A percentile compares a stretch with the other conserved stretches of the same genome.
Evolutionary conservation across 805 yeast species (phyloP).

Genomic region (Wickerhamiella alocasiicola): DNA sequence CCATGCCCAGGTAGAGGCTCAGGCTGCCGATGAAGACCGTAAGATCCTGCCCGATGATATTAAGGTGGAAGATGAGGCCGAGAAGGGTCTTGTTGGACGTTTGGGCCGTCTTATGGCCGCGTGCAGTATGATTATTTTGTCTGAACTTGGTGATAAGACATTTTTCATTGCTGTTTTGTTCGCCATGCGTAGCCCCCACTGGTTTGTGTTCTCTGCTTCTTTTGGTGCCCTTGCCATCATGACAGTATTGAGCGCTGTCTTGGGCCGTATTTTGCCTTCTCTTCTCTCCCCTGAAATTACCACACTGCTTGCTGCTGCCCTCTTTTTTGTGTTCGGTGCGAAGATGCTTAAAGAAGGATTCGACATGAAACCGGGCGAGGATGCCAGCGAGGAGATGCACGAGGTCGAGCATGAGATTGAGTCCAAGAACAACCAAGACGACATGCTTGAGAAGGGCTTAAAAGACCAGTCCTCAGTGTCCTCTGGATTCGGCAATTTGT

Average conservation of each 20-base stretch:
- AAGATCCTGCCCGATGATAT: background rate
- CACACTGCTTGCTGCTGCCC: slow-evolving; percentile 63
- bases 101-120: slow-evolving; percentile 50
- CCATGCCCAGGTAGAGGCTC: slow-evolving; percentile 3
- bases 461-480: slow-evolving; percentile 11
- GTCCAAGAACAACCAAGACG: slow-evolving; percentile 36
- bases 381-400: slow-evolving; percentile 86
- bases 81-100: background rate
- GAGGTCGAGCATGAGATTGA: slow-evolving; percentile 94
- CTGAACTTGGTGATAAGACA: slow-evolving; percentile 96
- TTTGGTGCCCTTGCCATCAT: slow-evolving; percentile 73
- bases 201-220: slow-evolving; percentile 79
- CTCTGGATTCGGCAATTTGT: slow-evolving; percentile 40
- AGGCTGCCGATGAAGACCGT: slow-evolving; percentile 2
- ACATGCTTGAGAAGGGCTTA: slow-evolving; percentile 27
- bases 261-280: slow-evolving; percentile 84
- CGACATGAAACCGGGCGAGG: slow-evolving; percentile 49
- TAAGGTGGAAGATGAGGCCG: background rate
- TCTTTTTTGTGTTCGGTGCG: slow-evolving; percentile 35
- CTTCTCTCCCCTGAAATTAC: slow-evolving; percentile 70
- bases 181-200: slow-evolving; percentile 88
- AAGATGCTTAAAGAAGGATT: slow-evolving; percentile 64
- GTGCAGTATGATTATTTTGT: slow-evolving; percentile 79
- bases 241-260: slow-evolving; percentile 82
- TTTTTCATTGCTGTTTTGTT: slow-evolving; percentile 91